Base-by-base conservation (phyloP, 116 monocot genomes). In the Papilionanthe hybrid region DNA sequence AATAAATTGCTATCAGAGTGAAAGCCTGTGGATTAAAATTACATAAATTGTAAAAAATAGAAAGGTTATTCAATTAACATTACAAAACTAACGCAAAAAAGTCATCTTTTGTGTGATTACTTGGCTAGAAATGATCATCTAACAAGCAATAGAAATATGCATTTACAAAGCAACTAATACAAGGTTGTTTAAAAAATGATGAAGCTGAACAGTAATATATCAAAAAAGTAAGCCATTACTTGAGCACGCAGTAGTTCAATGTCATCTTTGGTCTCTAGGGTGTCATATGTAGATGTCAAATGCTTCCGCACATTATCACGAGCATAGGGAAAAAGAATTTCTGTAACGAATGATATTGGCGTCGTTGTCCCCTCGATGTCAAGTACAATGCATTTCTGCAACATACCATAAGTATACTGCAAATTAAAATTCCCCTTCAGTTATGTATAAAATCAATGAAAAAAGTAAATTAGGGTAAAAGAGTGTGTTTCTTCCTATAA, bases 311-410 rank as follows among this genome's bases (percentile, higher is more conserved):
- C 97, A 89, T 91, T 92, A 80, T 91, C 84, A 83, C 88, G 87
- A 12, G 97, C 97, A 91, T 92, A 97, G 18, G 97, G 94, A 72
- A 97, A 97, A 78, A 97, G 88, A 78, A 92, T 84, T 79, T 94
- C 92, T 18, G 92, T 91, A 19, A 92, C 97, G 81, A 97, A 94
- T 66, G 92, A 91, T 89, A 97, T 94, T 75, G 94, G 97, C 22
- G 97, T 97, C 22, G 97, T 97, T 23, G 97, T 97, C 75, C 92
- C 97, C 87, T 97, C 94, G 77, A 97, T 94, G 76, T 97, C 97
- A 71, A 97, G 89, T 25, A 94, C 81, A 75, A 97, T 87, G 79
- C 87, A 94, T 80, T 83, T 87, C 92, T 94, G 88, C 87, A 91
- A 81, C 79, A 69, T 57, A 72, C 9, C 65, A 65, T 37, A 69